A percentile compares a stretch with the other conserved stretches of the same genome.
These are phyloP conservation scores for Syzygium aqueum DNA, from an alignment of 345 rosid species.

Conservation along the genomic window DNA sequence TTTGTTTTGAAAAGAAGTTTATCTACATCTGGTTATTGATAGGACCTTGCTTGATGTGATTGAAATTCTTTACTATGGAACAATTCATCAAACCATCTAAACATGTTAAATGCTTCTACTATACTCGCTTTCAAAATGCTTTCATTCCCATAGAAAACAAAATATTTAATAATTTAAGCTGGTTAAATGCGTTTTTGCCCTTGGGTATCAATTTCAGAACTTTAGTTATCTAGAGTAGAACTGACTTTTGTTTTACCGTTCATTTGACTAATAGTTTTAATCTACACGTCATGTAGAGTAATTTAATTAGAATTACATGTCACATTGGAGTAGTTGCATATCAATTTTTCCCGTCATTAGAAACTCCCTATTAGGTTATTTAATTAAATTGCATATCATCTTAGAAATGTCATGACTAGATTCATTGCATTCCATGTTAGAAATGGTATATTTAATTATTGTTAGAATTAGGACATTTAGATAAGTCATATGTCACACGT, in stretches of 20 bases:
- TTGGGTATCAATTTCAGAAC: too few species aligned
- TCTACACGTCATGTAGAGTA: not conserved
- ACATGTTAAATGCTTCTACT: not conserved
- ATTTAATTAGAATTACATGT: not conserved
- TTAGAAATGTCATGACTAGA: not conserved
- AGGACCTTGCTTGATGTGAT: not conserved
- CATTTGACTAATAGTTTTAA: too few species aligned
- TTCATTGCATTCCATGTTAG: not conserved
- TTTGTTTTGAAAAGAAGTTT: not conserved
- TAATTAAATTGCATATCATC: too few species aligned
- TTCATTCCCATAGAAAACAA: not conserved
- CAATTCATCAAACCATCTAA: not conserved
- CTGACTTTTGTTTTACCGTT: too few species aligned
- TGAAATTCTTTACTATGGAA: not conserved
- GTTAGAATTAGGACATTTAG: not conserved
- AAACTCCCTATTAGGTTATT: not conserved
- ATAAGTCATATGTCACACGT: not conserved
- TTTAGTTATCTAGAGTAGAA: too few species aligned
- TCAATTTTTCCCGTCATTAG: not conserved
- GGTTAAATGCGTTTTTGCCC: too few species aligned
- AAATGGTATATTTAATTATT: not conserved
- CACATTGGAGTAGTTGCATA: not conserved
- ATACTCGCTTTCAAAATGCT: not conserved
- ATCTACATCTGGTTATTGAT: not conserved
- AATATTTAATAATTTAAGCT: too few species aligned